Percentiles rank a stretch among this genome's conserved stretches.
These are phyloP conservation scores for Myrica gale DNA, from an alignment of 306 rosid genomes.

Conservation along the genomic window DNA sequence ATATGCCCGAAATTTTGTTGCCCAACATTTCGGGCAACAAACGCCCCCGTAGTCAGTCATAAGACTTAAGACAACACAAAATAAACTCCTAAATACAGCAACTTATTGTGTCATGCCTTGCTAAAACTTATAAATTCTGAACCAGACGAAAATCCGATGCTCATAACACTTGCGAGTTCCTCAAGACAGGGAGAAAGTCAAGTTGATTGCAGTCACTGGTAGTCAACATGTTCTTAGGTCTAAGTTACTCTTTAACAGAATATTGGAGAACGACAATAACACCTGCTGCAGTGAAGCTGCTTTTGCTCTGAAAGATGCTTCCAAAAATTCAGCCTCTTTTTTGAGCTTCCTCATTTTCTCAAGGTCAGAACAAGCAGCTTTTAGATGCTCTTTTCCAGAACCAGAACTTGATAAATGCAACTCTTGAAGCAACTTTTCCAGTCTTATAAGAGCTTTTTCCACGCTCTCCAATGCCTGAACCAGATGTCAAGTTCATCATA, in stretches of 20 bases:
- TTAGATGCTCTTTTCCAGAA: conserved; percentile 89
- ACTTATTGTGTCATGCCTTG: background rate
- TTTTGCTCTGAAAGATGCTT: conserved; percentile 93
- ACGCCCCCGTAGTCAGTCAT: too few species aligned
- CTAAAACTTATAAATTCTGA: background rate
- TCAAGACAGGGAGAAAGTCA: conserved; percentile 2
- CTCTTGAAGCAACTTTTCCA: conserved; percentile 93
- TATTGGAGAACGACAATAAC: conserved; percentile 8
- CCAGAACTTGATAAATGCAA: conserved; percentile 73
- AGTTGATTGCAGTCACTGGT: background rate
- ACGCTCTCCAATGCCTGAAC: conserved; percentile 88
- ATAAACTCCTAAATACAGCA: background rate
- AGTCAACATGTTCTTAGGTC: background rate
- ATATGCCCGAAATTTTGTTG: too few species aligned
- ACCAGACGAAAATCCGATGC: background rate
- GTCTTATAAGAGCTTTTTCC: conserved; percentile 73
- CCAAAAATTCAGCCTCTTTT: conserved; percentile 97
- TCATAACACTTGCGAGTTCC: background rate
- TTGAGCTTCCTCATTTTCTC: conserved; percentile 89
- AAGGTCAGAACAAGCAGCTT: conserved; percentile 99
- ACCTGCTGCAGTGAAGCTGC: conserved; percentile 88
- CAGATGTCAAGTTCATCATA: conserved; percentile 28
- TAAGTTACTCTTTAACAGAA: background rate
- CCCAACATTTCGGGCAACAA: too few species aligned
- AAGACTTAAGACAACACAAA: background rate